Evolutionary conservation across 176 grass and related monocot genomes (phyloP), one percentile per base, ranked within the genome.

Genomic region (Raddia distichophylla): DNA sequence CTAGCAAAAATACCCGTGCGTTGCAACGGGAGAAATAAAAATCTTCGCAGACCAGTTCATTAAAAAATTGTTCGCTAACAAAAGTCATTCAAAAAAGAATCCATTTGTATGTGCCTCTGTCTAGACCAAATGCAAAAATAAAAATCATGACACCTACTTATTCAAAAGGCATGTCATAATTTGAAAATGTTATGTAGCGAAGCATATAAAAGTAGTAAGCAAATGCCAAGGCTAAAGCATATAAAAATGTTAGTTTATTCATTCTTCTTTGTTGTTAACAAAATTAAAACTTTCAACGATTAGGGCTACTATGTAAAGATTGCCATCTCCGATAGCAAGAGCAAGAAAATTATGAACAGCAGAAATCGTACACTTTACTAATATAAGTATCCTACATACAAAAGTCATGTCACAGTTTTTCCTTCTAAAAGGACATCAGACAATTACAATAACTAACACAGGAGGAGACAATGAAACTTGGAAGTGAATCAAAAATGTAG

Each of bases 391-490:
- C 20, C 47, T 70, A 75, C 37, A 55, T 3, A 54, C 12, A 32
- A 62, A 22, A 74, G 27, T 56, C 43, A 5, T 43, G 59, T 32
- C 7, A 13, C 2, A 61, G 53, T n/a, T 54, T 44, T 53, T 61
- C 35, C 34, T 63, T 71, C 67, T 54, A 79, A 56, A n/a, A 80
- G 59, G 19, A 63, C 15, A 34, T 61, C 6, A 2, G 19, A 10
- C 67, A 82, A 61, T 2, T 40, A 51, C 45, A 69, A 34, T 6
- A 64, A 65, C 35, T 69, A 60, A 64, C 71, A 69, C 80, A 74
- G 65, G 46, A 64, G 20, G 35, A 44, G n/a, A 43, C 46, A 65
- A 87, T 40, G 0, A 48, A n/a, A 43, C 16, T 70, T 56, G 10
- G 16, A 20, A 77, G 50, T 69, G 32, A 87, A 63, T 46, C 64